A percentile compares a stretch with the other conserved stretches of the same genome.
These are phyloP conservation scores for Aspergillus nidulans DNA, from an alignment of 495 filamentous ascomycete genomes.

Conservation along the genomic window DNA sequence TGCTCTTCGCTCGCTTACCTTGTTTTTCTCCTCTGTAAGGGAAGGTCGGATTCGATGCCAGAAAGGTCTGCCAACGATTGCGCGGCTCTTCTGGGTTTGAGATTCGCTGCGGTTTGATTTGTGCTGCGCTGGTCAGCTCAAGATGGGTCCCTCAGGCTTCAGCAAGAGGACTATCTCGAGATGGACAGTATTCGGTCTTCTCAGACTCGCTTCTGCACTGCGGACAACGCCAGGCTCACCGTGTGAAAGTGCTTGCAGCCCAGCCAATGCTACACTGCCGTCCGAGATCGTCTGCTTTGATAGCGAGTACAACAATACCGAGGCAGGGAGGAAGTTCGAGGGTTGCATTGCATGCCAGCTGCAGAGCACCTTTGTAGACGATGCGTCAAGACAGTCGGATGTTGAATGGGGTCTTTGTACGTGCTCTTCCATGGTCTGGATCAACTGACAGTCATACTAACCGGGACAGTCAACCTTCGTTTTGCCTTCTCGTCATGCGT, in stretches of 20 bases:
- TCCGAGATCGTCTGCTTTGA: slow-evolving; percentile 55
- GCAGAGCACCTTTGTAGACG: slow-evolving; percentile 48
- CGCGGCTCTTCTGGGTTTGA: not conserved
- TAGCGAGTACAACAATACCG: slow-evolving; percentile 36
- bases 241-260: slow-evolving; percentile 47
- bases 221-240: slow-evolving; percentile 46
- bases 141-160: slow-evolving; percentile 12
- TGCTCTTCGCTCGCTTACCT: not conserved
- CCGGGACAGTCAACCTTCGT: slow-evolving; percentile 43
- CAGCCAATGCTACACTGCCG: slow-evolving; percentile 42
- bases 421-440: slow-evolving; percentile 9
- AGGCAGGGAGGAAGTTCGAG: slow-evolving; percentile 48
- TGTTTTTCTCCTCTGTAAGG: not conserved
- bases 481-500: slow-evolving; percentile 45
- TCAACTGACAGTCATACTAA: not conserved
- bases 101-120: not conserved
- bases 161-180: slow-evolving; percentile 10
- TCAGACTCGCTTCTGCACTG: slow-evolving; percentile 24
- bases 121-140: not conserved
- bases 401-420: slow-evolving; percentile 58
- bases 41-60: slow-evolving; percentile 1
- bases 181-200: slow-evolving; percentile 17
- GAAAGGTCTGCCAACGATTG: not conserved
- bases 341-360: slow-evolving; percentile 56
- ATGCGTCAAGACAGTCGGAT: slow-evolving; percentile 47